Percentiles rank a stretch among this genome's conserved stretches.
Evolutionary conservation across 352 stramenopile genomes (phyloP).

Genomic region (Plasmopara viticola): DNA sequence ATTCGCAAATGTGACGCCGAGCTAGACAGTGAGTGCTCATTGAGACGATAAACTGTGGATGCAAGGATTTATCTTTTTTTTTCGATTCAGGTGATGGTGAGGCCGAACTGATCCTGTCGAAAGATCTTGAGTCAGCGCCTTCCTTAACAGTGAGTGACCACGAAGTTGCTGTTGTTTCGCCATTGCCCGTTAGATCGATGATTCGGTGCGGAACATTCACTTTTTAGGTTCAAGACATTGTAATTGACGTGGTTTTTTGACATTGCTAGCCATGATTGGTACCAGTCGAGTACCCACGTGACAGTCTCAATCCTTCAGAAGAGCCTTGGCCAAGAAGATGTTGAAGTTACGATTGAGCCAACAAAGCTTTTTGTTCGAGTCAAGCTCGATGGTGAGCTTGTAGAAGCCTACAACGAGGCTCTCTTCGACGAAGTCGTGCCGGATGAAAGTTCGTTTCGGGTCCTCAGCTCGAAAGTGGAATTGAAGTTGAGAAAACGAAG

Average conservation of each 20-base stretch:
- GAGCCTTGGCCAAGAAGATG: constrained; percentile 60
- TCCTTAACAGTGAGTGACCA: constrained; percentile 12
- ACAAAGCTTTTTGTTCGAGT: constrained; percentile 50
- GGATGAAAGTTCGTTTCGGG: constrained; percentile 45
- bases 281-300: constrained; percentile 76
- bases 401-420: constrained; percentile 56
- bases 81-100: constrained; percentile 14
- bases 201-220: constrained; percentile 26
- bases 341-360: constrained; percentile 44
- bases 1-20: constrained; percentile 86
- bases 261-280: constrained; percentile 73
- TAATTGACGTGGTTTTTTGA: constrained; percentile 5
- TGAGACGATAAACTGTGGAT: not conserved
- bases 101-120: constrained; percentile 21
- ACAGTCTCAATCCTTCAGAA: constrained; percentile 83
- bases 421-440: constrained; percentile 72
- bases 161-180: constrained; percentile 12
- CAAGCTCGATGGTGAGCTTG: constrained; percentile 36
- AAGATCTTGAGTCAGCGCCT: constrained; percentile 13
- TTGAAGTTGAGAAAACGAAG: constrained; percentile 76
- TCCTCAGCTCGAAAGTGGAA: constrained; percentile 74
- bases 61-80: not conserved
- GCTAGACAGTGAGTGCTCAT: constrained; percentile 42
- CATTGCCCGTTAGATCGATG: constrained; percentile 11
- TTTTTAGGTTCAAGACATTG: not conserved